Percentiles rank a stretch among this genome's conserved stretches.
Conservation (phyloP, 371 early-diverging fungal genomes). For the Circinella minor region DNA sequence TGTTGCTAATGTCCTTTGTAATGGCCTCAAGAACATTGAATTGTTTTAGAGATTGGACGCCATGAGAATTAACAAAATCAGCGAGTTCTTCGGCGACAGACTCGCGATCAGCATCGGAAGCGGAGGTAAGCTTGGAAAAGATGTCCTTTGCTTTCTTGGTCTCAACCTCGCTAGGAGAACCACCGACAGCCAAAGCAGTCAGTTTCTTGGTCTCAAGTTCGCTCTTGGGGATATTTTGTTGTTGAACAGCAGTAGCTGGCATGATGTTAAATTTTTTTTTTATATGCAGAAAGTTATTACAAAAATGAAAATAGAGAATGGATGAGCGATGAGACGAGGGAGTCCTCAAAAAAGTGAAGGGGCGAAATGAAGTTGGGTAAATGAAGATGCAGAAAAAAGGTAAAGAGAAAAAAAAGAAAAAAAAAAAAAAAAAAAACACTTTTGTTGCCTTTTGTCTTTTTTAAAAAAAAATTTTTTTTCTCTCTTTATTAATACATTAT, state of each 20-base stretch:
- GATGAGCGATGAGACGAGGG: slow-evolving; percentile 19
- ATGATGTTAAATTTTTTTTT: background rate
- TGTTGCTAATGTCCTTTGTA: slow-evolving; percentile 57
- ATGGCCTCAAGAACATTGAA: slow-evolving; percentile 59
- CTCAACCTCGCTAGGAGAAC: slow-evolving; percentile 36
- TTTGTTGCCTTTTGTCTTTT: background rate
- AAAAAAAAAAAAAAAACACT: background rate
- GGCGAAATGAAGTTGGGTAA: background rate
- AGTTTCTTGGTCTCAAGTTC: slow-evolving; percentile 45
- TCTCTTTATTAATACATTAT: background rate
- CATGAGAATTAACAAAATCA: slow-evolving; percentile 51
- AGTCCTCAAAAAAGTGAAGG: slow-evolving; percentile 13
- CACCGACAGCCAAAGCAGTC: slow-evolving; percentile 21
- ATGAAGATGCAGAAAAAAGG: slow-evolving; percentile 5
- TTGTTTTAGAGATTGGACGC: slow-evolving; percentile 61
- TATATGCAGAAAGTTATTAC: background rate
- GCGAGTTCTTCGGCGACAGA: slow-evolving; percentile 59
- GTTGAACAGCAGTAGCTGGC: slow-evolving; percentile 23
- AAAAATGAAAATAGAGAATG: slow-evolving; percentile 13
- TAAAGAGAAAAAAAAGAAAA: slow-evolving; percentile 1
- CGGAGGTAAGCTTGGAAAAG: slow-evolving; percentile 51
- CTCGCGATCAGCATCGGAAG: slow-evolving; percentile 61
- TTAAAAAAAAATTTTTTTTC: background rate
- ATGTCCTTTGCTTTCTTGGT: slow-evolving; percentile 47
- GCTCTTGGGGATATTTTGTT: slow-evolving; percentile 35